Conservation (phyloP, 2,329 filamentous ascomycete genomes). For the Apiospora aurea region DNA sequence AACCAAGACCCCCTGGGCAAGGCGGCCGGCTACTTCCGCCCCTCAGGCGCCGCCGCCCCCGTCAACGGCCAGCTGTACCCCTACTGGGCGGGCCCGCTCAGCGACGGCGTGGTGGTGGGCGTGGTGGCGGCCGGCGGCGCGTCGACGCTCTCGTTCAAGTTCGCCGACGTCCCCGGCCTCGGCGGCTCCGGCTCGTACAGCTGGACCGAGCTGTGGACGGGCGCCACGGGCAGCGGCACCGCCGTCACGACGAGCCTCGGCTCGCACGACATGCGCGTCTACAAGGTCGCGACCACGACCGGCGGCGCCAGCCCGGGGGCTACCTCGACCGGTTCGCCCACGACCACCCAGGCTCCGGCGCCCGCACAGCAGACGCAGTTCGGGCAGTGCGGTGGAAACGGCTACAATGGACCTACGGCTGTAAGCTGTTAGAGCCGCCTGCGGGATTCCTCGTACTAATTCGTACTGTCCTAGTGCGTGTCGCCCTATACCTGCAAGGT, state of each 20-base stretch:
- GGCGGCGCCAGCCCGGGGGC: not conserved
- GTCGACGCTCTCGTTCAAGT: constrained; percentile 52
- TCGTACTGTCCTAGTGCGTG: not conserved
- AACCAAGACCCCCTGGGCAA: constrained; percentile 27
- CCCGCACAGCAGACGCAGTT: constrained; percentile 1
- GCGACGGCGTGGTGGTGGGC: constrained; percentile 45
- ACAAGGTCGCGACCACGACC: constrained; percentile 33
- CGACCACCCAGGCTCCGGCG: not conserved
- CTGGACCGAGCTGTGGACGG: constrained; percentile 46
- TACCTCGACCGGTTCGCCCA: not conserved
- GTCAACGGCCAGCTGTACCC: constrained; percentile 48
- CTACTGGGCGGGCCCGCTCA: constrained; percentile 50
- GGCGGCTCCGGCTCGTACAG: constrained; percentile 45
- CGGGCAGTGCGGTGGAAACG: constrained; percentile 3
- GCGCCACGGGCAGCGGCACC: constrained; percentile 34
- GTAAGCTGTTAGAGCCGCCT: not conserved
- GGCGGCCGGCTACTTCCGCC: constrained; percentile 24
- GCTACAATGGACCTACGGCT: not conserved
- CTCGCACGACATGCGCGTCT: constrained; percentile 36
- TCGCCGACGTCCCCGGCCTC: constrained; percentile 50
- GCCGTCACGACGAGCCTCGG: constrained; percentile 34
- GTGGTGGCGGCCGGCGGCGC: constrained; percentile 48
- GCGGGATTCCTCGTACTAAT: not conserved
- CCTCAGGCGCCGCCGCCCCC: constrained; percentile 45
- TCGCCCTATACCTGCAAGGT: constrained; percentile 13